These are phyloP conservation scores for Neurospora terricola DNA, from an alignment of 495 filamentous ascomycete species.

Conservation along the genomic window DNA sequence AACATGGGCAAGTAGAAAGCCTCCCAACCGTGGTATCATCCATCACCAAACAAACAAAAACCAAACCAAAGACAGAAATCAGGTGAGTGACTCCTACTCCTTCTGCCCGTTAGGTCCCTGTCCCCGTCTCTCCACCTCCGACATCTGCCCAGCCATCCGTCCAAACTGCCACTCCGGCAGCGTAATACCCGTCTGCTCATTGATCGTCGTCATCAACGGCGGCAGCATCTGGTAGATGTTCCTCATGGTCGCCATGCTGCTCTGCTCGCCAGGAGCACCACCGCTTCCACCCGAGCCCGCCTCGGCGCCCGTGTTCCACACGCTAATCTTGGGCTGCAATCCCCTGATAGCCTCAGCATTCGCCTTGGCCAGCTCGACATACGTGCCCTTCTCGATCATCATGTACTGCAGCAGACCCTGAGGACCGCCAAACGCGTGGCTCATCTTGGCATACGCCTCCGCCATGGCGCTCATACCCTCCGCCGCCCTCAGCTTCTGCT, in stretches of 20 bases:
- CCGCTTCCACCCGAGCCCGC: slow-evolving; percentile 20
- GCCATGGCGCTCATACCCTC: slow-evolving; percentile 67
- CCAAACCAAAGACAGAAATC: background rate
- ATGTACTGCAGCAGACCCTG: slow-evolving; percentile 65
- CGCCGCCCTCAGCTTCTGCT: slow-evolving; percentile 57
- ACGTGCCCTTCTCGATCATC: slow-evolving; percentile 63
- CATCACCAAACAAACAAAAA: background rate
- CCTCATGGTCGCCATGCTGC: slow-evolving; percentile 30
- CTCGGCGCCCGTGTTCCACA: slow-evolving; percentile 68
- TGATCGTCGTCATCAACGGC: slow-evolving; percentile 68
- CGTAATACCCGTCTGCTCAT: slow-evolving; percentile 72
- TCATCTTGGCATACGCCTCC: slow-evolving; percentile 59
- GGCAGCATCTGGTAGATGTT: slow-evolving; percentile 68
- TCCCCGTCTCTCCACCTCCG: slow-evolving; percentile 10
- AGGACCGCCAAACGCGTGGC: slow-evolving; percentile 64
- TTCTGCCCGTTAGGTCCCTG: background rate
- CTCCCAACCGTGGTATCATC: background rate
- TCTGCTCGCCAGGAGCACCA: slow-evolving; percentile 16
- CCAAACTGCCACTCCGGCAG: slow-evolving; percentile 64
- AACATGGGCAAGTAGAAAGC: background rate
- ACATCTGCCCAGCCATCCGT: slow-evolving; percentile 26
- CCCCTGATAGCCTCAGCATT: slow-evolving; percentile 65
- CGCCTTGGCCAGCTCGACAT: slow-evolving; percentile 53
- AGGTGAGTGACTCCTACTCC: background rate
- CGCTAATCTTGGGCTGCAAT: slow-evolving; percentile 75